These are phyloP conservation scores for Verbascum thapsus DNA, from an alignment of 257 asterid genomes.

Conservation along the genomic window DNA sequence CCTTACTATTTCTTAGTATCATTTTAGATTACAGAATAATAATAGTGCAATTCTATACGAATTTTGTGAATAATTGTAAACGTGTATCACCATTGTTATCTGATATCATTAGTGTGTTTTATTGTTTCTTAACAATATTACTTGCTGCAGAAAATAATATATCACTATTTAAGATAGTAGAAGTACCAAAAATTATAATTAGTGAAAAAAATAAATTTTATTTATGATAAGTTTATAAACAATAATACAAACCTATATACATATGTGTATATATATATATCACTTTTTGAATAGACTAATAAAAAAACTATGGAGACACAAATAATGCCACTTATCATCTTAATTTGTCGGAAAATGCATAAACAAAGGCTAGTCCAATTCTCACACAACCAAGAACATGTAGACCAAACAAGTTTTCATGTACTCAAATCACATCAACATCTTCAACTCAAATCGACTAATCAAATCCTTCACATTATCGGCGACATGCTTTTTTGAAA, in stretches of 20 bases:
- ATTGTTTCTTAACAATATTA: background rate
- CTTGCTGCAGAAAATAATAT: background rate
- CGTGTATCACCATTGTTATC: too few relatives aligned
- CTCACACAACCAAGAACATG: background rate
- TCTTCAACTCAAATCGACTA: slow-evolving; percentile 17
- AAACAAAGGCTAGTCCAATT: background rate
- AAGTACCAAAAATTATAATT: background rate
- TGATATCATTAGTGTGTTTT: too few relatives aligned
- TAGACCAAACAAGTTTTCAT: background rate
- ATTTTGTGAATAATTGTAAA: too few relatives aligned
- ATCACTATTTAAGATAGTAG: background rate
- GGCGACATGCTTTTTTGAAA: slow-evolving; percentile 15
- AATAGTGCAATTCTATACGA: too few relatives aligned
- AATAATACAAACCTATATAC: background rate
- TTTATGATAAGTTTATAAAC: too few relatives aligned
- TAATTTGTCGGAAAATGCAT: background rate
- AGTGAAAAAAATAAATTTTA: background rate
- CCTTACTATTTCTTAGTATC: too few relatives aligned
- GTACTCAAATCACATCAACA: background rate
- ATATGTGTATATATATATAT: background rate
- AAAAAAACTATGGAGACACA: too few relatives aligned
- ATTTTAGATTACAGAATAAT: too few relatives aligned
- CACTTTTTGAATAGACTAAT: too few relatives aligned
- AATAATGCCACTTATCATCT: background rate
- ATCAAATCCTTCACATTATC: background rate